Evolutionary conservation across 2,329 filamentous ascomycete species (phyloP), one percentile per base, ranked within the genome.

Genomic region (Epichloe elymi): DNA sequence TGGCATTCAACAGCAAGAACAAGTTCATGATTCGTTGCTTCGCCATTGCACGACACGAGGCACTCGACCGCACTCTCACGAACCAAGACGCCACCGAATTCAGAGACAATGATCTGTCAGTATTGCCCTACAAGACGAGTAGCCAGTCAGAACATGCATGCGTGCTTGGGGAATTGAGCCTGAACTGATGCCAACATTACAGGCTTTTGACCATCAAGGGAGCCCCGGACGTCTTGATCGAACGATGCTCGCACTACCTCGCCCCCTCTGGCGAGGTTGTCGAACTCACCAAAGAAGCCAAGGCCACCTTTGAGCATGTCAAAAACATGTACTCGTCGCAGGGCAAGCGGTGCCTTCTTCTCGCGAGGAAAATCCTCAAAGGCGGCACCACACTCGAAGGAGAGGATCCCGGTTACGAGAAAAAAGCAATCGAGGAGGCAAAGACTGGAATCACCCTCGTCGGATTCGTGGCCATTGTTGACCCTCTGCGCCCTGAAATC

Each of bases 1-100:
- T 87, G 30, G 78, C 83, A 0, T 90, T 90, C 65, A 89, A 89
- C 68, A 87, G 83, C 67, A 87, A 87, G 70, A 89, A 88, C 68
- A 90, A 90, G 65, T 89, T 82, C 62, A 89, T 88, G 80, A 77
- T 89, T 50, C 74, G 79, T 36, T 75, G 82, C 0, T 76, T 83
- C 46, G 70, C 70, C 2, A 57, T 75, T 39, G 65, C 64, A 2
- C 61, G 67, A 33, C 61, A 64, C n/a, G 61, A 62, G 49, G 57
- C 54, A 2, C 44, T 64, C 8, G 37, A 47, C 1, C 64, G 68
- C n/a, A 72, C 71, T 1, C 55, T 77, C 4, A 63, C 70, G 1
- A 50, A 59, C 3, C 59, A 56, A 6, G 68, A 68, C 19, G 66
- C 63, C 1, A 53, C 61, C 5, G 51, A 57, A 1, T 73, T 72